A percentile compares a stretch with the other conserved stretches of the same genome.
Conservation (phyloP, 108 stramenopile species). For the Cylindrotheca fusiformis region DNA sequence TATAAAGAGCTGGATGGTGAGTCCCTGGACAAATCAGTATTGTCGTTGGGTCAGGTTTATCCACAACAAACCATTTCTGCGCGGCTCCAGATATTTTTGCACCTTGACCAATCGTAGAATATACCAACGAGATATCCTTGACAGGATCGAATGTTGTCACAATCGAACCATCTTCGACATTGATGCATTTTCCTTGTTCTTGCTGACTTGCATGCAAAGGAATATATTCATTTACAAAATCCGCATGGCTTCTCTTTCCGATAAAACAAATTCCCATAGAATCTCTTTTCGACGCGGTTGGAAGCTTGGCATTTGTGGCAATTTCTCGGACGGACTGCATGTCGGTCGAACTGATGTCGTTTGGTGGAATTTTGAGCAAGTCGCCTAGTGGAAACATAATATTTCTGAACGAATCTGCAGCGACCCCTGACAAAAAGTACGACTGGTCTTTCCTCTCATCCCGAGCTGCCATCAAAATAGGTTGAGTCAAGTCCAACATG, state of each 20-base stretch:
- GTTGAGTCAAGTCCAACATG: conserved; percentile 21
- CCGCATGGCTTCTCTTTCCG: conserved; percentile 80
- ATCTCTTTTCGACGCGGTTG: conserved; percentile 85
- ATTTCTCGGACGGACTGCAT: conserved; percentile 71
- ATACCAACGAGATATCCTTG: conserved; percentile 26
- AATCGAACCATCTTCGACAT: conserved; percentile 67
- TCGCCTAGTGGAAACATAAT: conserved; percentile 90
- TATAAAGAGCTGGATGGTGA: conserved; percentile 81
- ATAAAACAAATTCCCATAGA: conserved; percentile 97
- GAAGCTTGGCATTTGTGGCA: conserved; percentile 65
- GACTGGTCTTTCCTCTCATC: conserved; percentile 92
- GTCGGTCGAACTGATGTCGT: neutral
- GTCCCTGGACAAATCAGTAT: conserved; percentile 78
- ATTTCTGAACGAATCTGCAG: conserved; percentile 54
- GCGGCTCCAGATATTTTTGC: conserved; percentile 80
- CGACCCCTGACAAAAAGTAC: conserved; percentile 88
- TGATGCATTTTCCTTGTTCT: conserved; percentile 52
- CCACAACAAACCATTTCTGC: conserved; percentile 79
- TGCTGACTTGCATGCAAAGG: conserved; percentile 1
- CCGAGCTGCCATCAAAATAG: conserved; percentile 67
- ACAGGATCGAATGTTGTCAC: conserved; percentile 39
- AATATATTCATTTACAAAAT: conserved; percentile 86
- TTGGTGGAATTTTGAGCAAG: conserved; percentile 42
- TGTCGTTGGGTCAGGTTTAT: conserved; percentile 35
- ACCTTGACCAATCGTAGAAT: conserved; percentile 84